Evolutionary conservation across 306 rosid species (phyloP).

Genomic region (Betula pendula): DNA sequence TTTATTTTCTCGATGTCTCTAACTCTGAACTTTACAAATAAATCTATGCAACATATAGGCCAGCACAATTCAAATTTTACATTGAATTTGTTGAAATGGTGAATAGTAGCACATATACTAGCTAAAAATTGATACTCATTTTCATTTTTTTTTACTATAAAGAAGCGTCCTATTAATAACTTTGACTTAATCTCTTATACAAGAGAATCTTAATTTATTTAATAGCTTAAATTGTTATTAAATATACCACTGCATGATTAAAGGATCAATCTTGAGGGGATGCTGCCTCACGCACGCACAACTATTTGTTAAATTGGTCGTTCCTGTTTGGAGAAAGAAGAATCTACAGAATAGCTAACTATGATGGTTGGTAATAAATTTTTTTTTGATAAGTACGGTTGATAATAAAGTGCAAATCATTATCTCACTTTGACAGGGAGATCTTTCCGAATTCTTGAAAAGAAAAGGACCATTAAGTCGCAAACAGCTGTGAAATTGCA

Average conservation of each 20-base stretch:
- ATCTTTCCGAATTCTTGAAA: constrained; percentile 60
- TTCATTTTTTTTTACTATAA: not conserved
- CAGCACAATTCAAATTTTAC: not conserved
- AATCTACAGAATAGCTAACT: too few relatives aligned
- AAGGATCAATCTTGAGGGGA: not conserved
- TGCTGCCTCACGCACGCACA: too few relatives aligned
- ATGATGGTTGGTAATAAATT: too few relatives aligned
- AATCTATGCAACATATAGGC: not conserved
- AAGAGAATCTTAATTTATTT: not conserved
- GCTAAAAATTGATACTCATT: not conserved
- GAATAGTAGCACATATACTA: not conserved
- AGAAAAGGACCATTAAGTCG: constrained; percentile 74
- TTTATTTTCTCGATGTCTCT: not conserved
- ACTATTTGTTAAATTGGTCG: too few relatives aligned
- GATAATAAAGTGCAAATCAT: not conserved
- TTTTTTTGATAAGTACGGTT: too few relatives aligned
- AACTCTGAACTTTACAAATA: not conserved
- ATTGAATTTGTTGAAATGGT: not conserved
- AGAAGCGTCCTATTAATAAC: not conserved
- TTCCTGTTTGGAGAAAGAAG: too few relatives aligned
- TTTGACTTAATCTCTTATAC: not conserved
- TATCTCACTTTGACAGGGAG: constrained; percentile 57
- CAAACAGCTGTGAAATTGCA: constrained; percentile 66
- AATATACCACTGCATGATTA: not conserved
- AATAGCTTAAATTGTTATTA: not conserved